Evolutionary conservation across 2,329 filamentous ascomycete species (phyloP).

Genomic region (Grosmannia huntii): DNA sequence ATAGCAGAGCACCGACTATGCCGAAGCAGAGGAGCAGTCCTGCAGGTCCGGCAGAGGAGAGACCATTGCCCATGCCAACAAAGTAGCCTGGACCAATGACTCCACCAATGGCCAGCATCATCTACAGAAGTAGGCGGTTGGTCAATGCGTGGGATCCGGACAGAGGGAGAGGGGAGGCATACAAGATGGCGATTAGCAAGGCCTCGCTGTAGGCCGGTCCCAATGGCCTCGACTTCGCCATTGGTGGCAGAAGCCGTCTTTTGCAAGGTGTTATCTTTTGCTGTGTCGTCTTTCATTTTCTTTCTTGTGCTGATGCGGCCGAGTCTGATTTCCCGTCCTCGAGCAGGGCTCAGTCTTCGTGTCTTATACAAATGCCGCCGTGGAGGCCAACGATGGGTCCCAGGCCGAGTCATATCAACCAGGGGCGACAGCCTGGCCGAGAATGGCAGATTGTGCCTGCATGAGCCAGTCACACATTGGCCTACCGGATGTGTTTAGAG

Average conservation of each 20-base stretch:
- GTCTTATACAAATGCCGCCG: not conserved
- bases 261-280: not conserved
- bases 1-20: not conserved
- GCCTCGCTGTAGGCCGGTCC: not conserved
- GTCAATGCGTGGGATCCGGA: too few relatives aligned
- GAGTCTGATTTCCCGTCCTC: not conserved
- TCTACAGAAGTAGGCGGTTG: not conserved
- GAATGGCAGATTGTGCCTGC: not conserved
- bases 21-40: not conserved
- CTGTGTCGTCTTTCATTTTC: not conserved
- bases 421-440: not conserved
- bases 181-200: not conserved
- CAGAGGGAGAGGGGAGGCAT: not conserved
- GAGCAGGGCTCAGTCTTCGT: not conserved
- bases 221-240: not conserved
- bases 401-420: not conserved
- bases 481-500: not conserved
- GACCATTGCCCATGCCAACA: not conserved
- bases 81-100: not conserved
- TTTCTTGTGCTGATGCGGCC: not conserved
- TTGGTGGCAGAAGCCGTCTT: not conserved
- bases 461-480: not conserved
- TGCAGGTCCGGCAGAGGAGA: not conserved
- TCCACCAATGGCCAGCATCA: constrained; percentile 2
- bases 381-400: not conserved